Base-by-base conservation (phyloP, 2,329 filamentous ascomycete genomes). In the Talaromyces sp. region DNA sequence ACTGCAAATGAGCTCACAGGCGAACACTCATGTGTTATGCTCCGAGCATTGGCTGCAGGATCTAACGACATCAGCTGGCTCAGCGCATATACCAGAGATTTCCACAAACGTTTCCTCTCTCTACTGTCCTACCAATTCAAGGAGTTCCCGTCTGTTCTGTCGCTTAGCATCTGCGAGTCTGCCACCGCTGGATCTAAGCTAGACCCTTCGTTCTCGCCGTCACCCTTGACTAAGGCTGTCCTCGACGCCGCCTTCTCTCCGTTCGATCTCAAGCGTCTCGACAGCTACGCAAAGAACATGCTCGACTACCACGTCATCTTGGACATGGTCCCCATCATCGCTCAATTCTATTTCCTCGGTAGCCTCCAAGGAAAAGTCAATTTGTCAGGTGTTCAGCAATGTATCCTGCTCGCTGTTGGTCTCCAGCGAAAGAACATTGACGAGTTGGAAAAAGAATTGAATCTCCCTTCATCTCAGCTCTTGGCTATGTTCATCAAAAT, bases 401-500 rank as follows among this genome's bases (percentile, higher is more conserved):
- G 90, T 1, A 91, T 99, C 65, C 84, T 99, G 16, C 85, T 98
- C n/a, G 93, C 91, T 6, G 87, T 96, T 57, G 95, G 96, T 22
- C 81, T 98, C 66, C 96, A 99, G 78, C 88, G 91, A 70, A 98
- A 98, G 81, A 89, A 90, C 45, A 82, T 99, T 33, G 91, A 95
- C 14, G 85, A 86, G 13, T 81, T 97, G 9, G 90, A 93, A 67
- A 87, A 89, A 68, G 95, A 99, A 73, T 79, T 97, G 3, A 85
- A 84, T 8, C 80, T 97, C 6, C 87, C 87, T 0, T 85, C 87
- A 2, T 89, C 88, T 52, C 95, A 98, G 80, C 82, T 97, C 3
- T 83, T 99, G 68, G 93, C 94, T 67, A 96, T 98, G 90, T 98
- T 99, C 78, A 92, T 97, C 76, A 99, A 99, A 83, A 90, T 97